phyloP scores from a whole-genome alignment of 2,329 filamentous ascomycete species.

The Mycosphaerella sp. region DNA sequence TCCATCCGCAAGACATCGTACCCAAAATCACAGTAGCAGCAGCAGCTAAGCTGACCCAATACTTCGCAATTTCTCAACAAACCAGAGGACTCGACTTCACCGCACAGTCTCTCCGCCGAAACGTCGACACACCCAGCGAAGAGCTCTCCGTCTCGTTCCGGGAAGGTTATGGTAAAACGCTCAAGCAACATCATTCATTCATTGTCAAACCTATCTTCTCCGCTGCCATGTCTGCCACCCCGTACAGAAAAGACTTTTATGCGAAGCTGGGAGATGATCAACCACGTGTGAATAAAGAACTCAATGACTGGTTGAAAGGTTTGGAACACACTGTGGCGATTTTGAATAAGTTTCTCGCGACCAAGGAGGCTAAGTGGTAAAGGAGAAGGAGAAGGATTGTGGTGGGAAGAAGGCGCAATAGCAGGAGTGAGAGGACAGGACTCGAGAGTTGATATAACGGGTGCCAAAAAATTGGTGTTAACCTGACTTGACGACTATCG shows the following conservation, averaged over 20 bases:
- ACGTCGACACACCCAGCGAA: constrained; percentile 59
- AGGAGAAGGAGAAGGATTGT: no score
- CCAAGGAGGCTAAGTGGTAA: constrained; percentile 44
- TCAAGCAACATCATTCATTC: constrained; percentile 88
- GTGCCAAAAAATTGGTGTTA: not conserved
- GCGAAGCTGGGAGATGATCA: constrained; percentile 68
- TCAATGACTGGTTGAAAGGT: constrained; percentile 67
- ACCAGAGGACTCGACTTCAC: constrained; percentile 89
- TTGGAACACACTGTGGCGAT: constrained; percentile 75
- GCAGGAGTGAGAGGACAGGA: not conserved
- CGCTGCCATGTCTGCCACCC: constrained; percentile 86
- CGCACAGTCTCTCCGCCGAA: constrained; percentile 71
- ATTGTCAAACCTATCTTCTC: constrained; percentile 87
- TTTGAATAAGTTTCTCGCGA: constrained; percentile 58
- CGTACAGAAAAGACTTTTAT: constrained; percentile 93
- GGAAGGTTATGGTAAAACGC: constrained; percentile 72
- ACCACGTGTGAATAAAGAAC: constrained; percentile 55
- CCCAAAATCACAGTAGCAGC: no score
- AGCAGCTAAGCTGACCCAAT: not conserved
- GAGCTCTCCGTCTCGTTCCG: constrained; percentile 87
- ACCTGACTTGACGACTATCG: not conserved
- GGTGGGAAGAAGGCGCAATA: not conserved
- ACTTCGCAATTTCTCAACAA: not conserved
- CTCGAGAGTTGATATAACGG: not conserved
- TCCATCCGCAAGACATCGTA: no score